Evolutionary conservation across 1,139 yeast genomes (phyloP).

Genomic region (Scheffersomyces parashehatae): DNA sequence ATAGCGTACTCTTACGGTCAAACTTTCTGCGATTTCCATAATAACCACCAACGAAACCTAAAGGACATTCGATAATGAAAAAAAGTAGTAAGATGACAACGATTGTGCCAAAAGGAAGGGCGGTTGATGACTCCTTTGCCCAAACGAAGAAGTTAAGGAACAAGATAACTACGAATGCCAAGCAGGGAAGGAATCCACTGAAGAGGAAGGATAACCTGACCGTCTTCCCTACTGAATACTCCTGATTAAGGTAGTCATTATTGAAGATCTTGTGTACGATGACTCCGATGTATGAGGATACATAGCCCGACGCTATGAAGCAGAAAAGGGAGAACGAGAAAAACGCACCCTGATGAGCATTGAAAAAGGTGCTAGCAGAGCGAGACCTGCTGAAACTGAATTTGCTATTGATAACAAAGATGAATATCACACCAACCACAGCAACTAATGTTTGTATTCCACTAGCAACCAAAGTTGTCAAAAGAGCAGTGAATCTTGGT

Average conservation of each 20-base stretch:
- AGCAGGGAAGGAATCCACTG: constrained; percentile 63
- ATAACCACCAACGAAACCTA: constrained; percentile 71
- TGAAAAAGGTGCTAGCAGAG: constrained; percentile 30
- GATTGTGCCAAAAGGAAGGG: constrained; percentile 53
- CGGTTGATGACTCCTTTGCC: constrained; percentile 75
- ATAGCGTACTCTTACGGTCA: constrained; percentile 19
- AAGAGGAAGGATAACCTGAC: constrained; percentile 47
- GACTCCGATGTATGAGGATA: constrained; percentile 73
- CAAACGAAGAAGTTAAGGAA: constrained; percentile 69
- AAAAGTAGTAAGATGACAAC: constrained; percentile 30
- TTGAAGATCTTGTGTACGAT: constrained; percentile 57
- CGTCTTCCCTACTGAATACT: constrained; percentile 20
- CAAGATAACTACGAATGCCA: constrained; percentile 53
- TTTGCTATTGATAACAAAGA: constrained; percentile 54
- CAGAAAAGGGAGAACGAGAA: constrained; percentile 59
- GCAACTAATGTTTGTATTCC: constrained; percentile 75
- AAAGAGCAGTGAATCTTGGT: constrained; percentile 47
- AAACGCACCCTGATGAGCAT: constrained; percentile 67
- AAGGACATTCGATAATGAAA: constrained; percentile 67
- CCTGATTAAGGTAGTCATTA: constrained; percentile 29
- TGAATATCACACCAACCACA: constrained; percentile 56
- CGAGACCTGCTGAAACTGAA: constrained; percentile 23
- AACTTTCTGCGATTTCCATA: constrained; percentile 48
- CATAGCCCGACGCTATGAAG: constrained; percentile 68
- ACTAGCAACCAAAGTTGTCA: constrained; percentile 65